Evolutionary conservation across 2,329 filamentous ascomycete species (phyloP), one percentile per base, ranked within the genome.

Genomic region (Alternaria brassicicola): DNA sequence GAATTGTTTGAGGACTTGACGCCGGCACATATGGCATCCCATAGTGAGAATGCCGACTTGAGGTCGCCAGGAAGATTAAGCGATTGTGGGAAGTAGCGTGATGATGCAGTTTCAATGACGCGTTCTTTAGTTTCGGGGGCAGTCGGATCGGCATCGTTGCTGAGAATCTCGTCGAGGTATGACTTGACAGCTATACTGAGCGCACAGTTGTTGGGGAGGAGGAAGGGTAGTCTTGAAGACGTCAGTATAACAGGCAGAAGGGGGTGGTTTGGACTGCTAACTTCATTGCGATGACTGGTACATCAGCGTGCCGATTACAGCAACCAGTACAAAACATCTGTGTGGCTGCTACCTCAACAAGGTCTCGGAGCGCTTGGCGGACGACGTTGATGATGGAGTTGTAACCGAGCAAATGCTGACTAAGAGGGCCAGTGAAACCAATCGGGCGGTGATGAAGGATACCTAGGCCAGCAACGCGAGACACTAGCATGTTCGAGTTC

Each of bases 401-500:
- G 81, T 93, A 99, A 25, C 88, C 89, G 39, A 99, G 84, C 51
- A 97, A 83, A 66, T 94, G 93, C 77, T 95, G 89, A 82, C 93
- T 97, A 1, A 99, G 84, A 1, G 95, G 94, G 0, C 95, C 95
- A 2, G 94, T 97, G 78, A 97, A 99, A 28, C 95, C 95, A 67
- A 94, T 93, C 3, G 86, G 84, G 67, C 91, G 86, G 75, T 99
- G 95, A 30, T 88, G 87, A 61, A 98, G 83, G 71, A 90, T 92
- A 50, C 93, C 86, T 57, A 98, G 82, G 52, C 91, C 93, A 13
- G 93, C 91, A 61, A 93, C 89, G 36, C 95, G 89, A 66, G 93
- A 95, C 69, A 98, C 88, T 42, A 99, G 84, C 54, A 95, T 84
- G 42, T 93, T 88, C 70, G 89, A 89, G 30, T 85, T 83, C 74